These are phyloP conservation scores for Smithsoniella earleae DNA, from an alignment of 163 green algal genomes.

Conservation along the genomic window DNA sequence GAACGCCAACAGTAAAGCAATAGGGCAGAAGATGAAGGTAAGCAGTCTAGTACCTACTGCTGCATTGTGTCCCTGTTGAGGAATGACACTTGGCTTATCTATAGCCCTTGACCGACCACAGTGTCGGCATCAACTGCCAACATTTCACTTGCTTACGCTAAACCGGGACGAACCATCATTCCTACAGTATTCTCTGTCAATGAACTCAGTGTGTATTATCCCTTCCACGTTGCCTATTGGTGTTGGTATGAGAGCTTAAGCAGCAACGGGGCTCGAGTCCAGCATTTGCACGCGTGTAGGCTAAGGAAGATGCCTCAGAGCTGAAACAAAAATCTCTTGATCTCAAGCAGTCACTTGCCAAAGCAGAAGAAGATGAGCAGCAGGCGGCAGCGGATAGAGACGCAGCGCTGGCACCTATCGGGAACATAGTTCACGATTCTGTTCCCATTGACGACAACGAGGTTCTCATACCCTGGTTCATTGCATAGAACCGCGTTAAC, in stretches of 20 bases:
- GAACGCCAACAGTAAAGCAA: constrained; percentile 87
- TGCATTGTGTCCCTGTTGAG: too few relatives aligned
- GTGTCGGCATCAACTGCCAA: too few relatives aligned
- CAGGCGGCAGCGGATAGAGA: constrained; percentile 54
- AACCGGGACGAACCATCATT: neutral
- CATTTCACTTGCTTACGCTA: neutral
- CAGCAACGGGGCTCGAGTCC: too few relatives aligned
- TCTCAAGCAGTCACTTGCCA: constrained; percentile 62
- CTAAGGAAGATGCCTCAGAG: constrained; percentile 74
- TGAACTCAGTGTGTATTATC: too few relatives aligned
- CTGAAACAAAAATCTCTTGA: constrained; percentile 72
- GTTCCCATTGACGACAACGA: constrained; percentile 90
- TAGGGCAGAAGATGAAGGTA: constrained; percentile 73
- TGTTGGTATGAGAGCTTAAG: too few relatives aligned
- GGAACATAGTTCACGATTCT: constrained; percentile 95
- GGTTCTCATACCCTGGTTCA: too few relatives aligned
- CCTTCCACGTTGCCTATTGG: too few relatives aligned
- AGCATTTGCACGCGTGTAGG: too few relatives aligned
- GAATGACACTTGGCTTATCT: too few relatives aligned
- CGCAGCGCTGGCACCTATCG: constrained; percentile 63
- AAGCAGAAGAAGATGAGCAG: constrained; percentile 55
- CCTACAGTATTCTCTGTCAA: constrained; percentile 21
- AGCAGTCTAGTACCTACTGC: too few relatives aligned
- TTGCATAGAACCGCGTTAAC: neutral
- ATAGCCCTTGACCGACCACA: too few relatives aligned